Base-by-base conservation (phyloP, 2,329 filamentous ascomycete genomes). In the Alternaria infectoria region DNA sequence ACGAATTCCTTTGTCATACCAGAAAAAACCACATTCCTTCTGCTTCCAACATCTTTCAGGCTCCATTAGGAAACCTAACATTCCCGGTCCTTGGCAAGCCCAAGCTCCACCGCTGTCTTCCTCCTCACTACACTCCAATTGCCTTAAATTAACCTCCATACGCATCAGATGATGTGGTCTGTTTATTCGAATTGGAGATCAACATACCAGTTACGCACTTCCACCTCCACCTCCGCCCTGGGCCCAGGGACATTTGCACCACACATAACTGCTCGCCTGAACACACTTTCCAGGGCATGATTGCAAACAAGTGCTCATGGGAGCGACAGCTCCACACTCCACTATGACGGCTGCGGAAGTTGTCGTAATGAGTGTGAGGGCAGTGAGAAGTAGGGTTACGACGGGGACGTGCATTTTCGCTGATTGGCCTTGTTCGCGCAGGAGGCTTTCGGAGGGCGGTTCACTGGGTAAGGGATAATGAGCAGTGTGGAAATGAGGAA, bases 171-270 rank as follows among this genome's bases (percentile, higher is more conserved):
- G 2, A 40, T 10, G 32, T 40, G 8, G 2, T 17, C 0, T 3
- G 1, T 6, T 17, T 6, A 5, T 6, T n/a, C 1, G 1, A 2
- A 5, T n/a, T 3, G 5, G 15, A 40, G 2, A 40, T 5, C 11
- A 1, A 30, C 25, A 13, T 30, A 50, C 47, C n/a, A 1, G n/a
- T 30, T 6, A 50, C 11, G 47, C 47, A 7, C 46, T 15, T 28
- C 46, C 32, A 36, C 15, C 36, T 10, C 36, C 36, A 40, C n/a
- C 47, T 19, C 47, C 47, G 5, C 47, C 47, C 28, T 50, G 47
- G 6, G 9, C 11, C 47, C 47, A 50, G 10, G n/a, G n/a, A 50
- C 47, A 50, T 25, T 50, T n/a, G n/a, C 47, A 50, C 25, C 47
- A 30, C 47, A 30, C 47, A 21, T 30, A 19, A 8, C 25, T 30